Evolutionary conservation across 2,329 filamentous ascomycete species (phyloP).

Genomic region (Phialophora chinensis): DNA sequence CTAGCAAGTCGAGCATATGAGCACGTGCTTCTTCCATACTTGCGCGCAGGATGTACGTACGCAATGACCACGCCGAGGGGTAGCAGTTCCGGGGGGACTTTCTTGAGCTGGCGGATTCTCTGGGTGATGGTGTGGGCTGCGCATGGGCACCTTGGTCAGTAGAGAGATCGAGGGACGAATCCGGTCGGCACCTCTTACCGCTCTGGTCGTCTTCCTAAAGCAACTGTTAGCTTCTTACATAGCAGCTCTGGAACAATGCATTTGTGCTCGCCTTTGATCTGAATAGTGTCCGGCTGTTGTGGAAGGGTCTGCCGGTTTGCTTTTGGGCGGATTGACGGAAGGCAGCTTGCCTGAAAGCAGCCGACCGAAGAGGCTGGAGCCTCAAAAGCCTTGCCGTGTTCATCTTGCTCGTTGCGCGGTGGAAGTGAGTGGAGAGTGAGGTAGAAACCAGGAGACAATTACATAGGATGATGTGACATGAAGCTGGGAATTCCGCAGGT

Average conservation of each 20-base stretch:
- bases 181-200: constrained; percentile 54
- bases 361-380: constrained; percentile 39
- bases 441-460: background rate
- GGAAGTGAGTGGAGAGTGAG: constrained; percentile 37
- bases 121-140: constrained; percentile 97
- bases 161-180: constrained; percentile 5
- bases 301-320: constrained; percentile 36
- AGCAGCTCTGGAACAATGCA: background rate
- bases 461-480: constrained; percentile 1
- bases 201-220: constrained; percentile 67
- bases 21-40: background rate
- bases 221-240: constrained; percentile 14
- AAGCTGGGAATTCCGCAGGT: constrained; percentile 27
- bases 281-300: constrained; percentile 34
- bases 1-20: constrained; percentile 45
- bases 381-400: constrained; percentile 36
- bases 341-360: constrained; percentile 35
- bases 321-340: constrained; percentile 37
- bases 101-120: constrained; percentile 85
- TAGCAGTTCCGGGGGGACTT: constrained; percentile 90
- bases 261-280: constrained; percentile 37
- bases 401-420: constrained; percentile 32
- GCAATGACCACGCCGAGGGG: constrained; percentile 89
- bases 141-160: constrained; percentile 39
- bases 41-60: constrained; percentile 59